phyloP scores from a whole-genome alignment of 371 early-diverging fungal genomes.

The Mucor plumbeus region DNA sequence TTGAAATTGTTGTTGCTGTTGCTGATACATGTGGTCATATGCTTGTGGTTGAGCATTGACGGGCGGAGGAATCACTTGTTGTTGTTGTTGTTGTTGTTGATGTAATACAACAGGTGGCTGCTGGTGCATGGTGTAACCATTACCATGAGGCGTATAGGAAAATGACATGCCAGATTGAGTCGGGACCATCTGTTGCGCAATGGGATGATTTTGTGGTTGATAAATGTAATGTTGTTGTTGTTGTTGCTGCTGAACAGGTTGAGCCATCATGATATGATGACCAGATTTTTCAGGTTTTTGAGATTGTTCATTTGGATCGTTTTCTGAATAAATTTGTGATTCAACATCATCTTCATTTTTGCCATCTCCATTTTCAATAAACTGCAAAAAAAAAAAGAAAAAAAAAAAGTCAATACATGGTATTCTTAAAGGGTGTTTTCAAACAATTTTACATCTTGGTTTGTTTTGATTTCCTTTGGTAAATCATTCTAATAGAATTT shows the following conservation, averaged over 20 bases:
- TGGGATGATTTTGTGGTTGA: background rate
- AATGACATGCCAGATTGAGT: constrained; percentile 27
- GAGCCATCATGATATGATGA: constrained; percentile 3
- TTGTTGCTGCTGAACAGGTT: constrained; percentile 3
- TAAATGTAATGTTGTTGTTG: constrained; percentile 5
- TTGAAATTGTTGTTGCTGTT: constrained; percentile 13
- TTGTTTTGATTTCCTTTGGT: constrained; percentile 27
- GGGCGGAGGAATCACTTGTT: constrained; percentile 5
- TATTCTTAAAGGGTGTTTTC: background rate
- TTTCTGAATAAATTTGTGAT: constrained; percentile 9
- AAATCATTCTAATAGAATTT: constrained; percentile 11
- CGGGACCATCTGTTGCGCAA: constrained; percentile 25
- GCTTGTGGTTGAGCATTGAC: constrained; percentile 2
- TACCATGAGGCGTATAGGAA: constrained; percentile 20
- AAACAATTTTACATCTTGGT: constrained; percentile 24
- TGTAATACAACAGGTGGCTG: constrained; percentile 18
- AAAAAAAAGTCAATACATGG: background rate
- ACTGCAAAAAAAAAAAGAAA: background rate
- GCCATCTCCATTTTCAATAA: constrained; percentile 14
- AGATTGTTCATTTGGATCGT: constrained; percentile 4
- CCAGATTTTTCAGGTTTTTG: constrained; percentile 2
- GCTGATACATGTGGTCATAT: constrained; percentile 3
- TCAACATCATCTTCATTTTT: constrained; percentile 11
- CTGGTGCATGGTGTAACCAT: constrained; percentile 24
- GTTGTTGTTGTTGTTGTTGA: constrained; percentile 15